Base-by-base conservation (phyloP, 2,329 filamentous ascomycete genomes). In the Scytalidium sp. region DNA sequence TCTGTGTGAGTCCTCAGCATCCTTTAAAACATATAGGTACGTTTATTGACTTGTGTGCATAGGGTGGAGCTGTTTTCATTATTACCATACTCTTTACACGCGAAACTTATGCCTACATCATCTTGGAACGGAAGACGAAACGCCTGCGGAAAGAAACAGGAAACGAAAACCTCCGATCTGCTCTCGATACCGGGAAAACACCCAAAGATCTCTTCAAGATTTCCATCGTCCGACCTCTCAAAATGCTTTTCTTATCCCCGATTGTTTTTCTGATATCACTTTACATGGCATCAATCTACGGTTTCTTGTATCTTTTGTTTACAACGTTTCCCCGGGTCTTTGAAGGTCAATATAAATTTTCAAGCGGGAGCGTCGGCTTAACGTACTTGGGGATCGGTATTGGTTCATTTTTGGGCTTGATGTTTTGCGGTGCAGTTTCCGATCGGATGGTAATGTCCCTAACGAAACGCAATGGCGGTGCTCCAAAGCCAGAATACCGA, bases 221-320 rank as follows among this genome's bases (percentile, higher is more conserved):
- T 21, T 63, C 68, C 19, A 63, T 72, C 13, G 53, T 67, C 19
- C 66, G 71, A 10, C 70, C 71, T 2, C 50, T 64, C 15, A 71
- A 68, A 45, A 60, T 73, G 41, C 65, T 72, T 20, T 19, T 70
- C 7, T 57, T 70, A 5, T 75, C 70, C 2, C 78, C 73, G 11
- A 76, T 77, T 50, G 62, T 79, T n/a, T 70, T 76, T 4, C 57
- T 75, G 19, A 67, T 81, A 32, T 72, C 76, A 0, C 55, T 80
- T 2, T 79, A 80, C 54, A 71, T 78, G 47, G 76, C 78, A 9
- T 65, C 81, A 36, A 67, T 75, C 2, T 83, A 80, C 56, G 79
- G 78, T 2, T 74, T 79, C 41, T 56, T 82, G 2, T 83, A 80
- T 53, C 59, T 71, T 71, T 64, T 79, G 22, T 73, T 81, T 54